phyloP scores from a whole-genome alignment of 176 grass and related monocot genomes.

The Aegilops sharonensis region DNA sequence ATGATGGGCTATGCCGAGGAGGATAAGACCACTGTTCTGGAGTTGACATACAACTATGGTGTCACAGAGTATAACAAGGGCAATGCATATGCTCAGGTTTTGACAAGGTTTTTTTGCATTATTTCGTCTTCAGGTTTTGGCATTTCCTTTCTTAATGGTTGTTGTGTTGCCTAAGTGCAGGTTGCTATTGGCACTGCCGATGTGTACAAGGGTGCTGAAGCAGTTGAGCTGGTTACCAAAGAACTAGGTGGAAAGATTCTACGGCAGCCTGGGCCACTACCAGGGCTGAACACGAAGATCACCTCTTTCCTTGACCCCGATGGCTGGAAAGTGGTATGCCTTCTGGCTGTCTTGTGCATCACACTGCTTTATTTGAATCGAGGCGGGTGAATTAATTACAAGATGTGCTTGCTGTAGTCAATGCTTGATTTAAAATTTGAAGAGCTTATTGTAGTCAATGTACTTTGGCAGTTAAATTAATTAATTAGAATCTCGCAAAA shows the following conservation, averaged over 20 bases:
- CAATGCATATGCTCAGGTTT: conserved; percentile 96
- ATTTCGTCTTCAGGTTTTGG: not conserved
- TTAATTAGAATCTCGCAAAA: not conserved
- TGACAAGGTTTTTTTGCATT: not conserved
- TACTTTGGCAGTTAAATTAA: not conserved
- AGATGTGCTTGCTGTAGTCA: not conserved
- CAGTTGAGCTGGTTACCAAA: conserved; percentile 64
- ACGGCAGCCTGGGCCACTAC: conserved; percentile 73
- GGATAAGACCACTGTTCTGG: conserved; percentile 74
- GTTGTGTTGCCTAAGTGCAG: conserved; percentile 24
- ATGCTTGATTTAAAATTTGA: not conserved
- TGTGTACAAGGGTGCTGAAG: conserved; percentile 86
- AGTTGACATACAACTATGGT: conserved; percentile 92
- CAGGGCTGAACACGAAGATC: conserved; percentile 86
- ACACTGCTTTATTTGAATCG: not conserved
- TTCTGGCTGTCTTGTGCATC: not conserved
- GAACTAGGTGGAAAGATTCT: conserved; percentile 91
- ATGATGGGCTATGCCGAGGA: conserved; percentile 89
- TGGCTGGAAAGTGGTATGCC: conserved; percentile 95
- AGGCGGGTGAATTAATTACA: not conserved
- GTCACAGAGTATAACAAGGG: conserved; percentile 91
- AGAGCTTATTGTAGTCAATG: not conserved
- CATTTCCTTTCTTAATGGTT: not conserved
- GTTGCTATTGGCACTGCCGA: conserved; percentile 93
- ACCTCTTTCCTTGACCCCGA: conserved; percentile 93